Evolutionary conservation across 495 filamentous ascomycete species (phyloP).

Genomic region (Penicillium herquei): DNA sequence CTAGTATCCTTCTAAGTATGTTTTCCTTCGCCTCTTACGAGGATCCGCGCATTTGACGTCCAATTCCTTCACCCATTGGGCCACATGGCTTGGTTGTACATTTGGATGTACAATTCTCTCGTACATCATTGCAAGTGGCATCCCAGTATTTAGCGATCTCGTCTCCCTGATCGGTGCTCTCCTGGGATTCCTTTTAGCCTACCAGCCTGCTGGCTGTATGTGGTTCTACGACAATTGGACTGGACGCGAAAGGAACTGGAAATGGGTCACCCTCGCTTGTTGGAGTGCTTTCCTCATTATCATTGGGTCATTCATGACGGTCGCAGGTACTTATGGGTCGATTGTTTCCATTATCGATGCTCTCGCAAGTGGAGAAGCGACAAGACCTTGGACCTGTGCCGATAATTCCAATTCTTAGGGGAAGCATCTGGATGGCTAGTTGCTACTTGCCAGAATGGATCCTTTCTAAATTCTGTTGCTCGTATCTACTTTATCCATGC

Average conservation of each 20-base stretch:
- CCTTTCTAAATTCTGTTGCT: too few species aligned
- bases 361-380: slow-evolving; percentile 30
- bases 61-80: slow-evolving; percentile 56
- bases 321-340: slow-evolving; percentile 58
- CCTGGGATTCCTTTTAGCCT: slow-evolving; percentile 47
- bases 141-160: slow-evolving; percentile 66
- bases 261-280: slow-evolving; percentile 29
- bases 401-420: slow-evolving; percentile 38
- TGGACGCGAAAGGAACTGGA: slow-evolving; percentile 17
- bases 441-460: too few species aligned
- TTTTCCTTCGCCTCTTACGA: slow-evolving; percentile 59
- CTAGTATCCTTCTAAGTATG: slow-evolving; percentile 46
- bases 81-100: slow-evolving; percentile 58
- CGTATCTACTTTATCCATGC: too few species aligned
- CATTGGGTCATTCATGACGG: slow-evolving; percentile 47
- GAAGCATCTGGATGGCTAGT: too few species aligned
- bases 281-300: slow-evolving; percentile 30
- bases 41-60: slow-evolving; percentile 54
- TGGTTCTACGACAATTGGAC: slow-evolving; percentile 47
- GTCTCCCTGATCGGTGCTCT: slow-evolving; percentile 60
- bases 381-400: slow-evolving; percentile 29
- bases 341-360: slow-evolving; percentile 53
- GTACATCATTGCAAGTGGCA: slow-evolving; percentile 67
- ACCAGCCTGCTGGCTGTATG: slow-evolving; percentile 47
- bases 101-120: slow-evolving; percentile 55